Base-by-base conservation (phyloP, 768 basidiomycete species). In the Agrocybe praecox region DNA sequence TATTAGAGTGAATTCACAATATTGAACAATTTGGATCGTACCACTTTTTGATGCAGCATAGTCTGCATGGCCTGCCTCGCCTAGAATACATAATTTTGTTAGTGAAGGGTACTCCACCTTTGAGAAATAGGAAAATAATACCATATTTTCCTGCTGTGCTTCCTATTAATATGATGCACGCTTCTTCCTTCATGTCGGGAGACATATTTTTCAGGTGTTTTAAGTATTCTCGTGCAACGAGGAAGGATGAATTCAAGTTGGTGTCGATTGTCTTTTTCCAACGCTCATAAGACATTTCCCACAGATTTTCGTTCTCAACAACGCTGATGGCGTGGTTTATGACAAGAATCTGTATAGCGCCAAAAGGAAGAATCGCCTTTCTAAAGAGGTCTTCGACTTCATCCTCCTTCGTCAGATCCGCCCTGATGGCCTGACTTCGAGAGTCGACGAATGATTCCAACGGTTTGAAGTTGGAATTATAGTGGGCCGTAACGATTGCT, bases 111-210 rank as follows among this genome's bases (percentile, higher is more conserved):
- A 5, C 4, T 9, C n/a, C 9, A 47, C 29, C 34, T 58, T 19
- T 6, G 14, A 21, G 46, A 14, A 10, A 46, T 40, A 11, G 2
- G 29, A 10, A 17, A 5, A 21, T 23, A 21, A 43, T 61, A 74
- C 89, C 90, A 59, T 80, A 87, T 70, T 87, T 88, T 1, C 90
- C 90, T 2, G 89, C 80, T 0, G 84, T 85, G 59, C 87, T 87
- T 11, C 90, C 90, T 48, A 91, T 79, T 36, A 91, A 69, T 1
- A 90, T 74, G 24, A 92, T 80, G 14, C 79, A 73, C 0, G 86
- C 86, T 59, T 83, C 80, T 10, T 79, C 80, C 65, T 82, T 86
- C 19, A 71, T 58, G n/a, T 71, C 73, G 14, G 73, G 68, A 0
- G 67, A 63, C 22, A 74, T 66, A 19, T 42, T 14, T 72, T 78